Conservation (phyloP, 208 protist genomes). For the Herpetomonas tarakana region DNA sequence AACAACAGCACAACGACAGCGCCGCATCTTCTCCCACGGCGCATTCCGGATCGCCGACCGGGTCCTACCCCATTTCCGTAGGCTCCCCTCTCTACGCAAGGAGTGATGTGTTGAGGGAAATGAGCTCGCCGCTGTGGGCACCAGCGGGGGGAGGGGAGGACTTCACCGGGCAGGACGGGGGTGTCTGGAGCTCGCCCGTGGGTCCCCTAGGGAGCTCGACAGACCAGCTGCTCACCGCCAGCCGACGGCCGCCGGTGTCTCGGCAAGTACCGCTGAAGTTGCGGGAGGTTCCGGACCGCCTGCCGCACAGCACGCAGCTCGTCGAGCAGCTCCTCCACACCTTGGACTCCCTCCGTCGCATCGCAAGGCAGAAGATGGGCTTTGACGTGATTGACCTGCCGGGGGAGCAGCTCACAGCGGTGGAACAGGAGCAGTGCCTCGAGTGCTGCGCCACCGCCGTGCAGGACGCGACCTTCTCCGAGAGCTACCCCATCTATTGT, state of each 20-base stretch:
- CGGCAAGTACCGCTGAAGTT: constrained; percentile 59
- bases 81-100: background rate
- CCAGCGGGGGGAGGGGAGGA: too few relatives aligned
- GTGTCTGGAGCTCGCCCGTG: too few relatives aligned
- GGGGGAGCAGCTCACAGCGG: constrained; percentile 25
- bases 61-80: too few relatives aligned
- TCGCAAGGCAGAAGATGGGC: constrained; percentile 21
- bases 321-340: constrained; percentile 24
- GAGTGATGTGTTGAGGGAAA: too few relatives aligned
- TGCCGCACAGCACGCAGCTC: constrained; percentile 18
- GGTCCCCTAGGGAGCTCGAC: too few relatives aligned
- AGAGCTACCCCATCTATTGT: constrained; percentile 74
- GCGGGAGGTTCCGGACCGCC: constrained; percentile 54
- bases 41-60: background rate
- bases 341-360: constrained; percentile 11
- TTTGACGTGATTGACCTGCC: constrained; percentile 59
- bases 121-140: too few relatives aligned
- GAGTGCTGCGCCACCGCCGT: constrained; percentile 68
- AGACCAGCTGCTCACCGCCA: constrained; percentile 3
- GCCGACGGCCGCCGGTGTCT: constrained; percentile 31
- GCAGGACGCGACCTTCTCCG: constrained; percentile 67
- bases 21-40: background rate
- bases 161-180: too few relatives aligned
- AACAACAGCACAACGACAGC: constrained; percentile 1
- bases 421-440: constrained; percentile 39